Base-by-base conservation (phyloP, 495 filamentous ascomycete species). In the Aspergillus incahuasiensis region DNA sequence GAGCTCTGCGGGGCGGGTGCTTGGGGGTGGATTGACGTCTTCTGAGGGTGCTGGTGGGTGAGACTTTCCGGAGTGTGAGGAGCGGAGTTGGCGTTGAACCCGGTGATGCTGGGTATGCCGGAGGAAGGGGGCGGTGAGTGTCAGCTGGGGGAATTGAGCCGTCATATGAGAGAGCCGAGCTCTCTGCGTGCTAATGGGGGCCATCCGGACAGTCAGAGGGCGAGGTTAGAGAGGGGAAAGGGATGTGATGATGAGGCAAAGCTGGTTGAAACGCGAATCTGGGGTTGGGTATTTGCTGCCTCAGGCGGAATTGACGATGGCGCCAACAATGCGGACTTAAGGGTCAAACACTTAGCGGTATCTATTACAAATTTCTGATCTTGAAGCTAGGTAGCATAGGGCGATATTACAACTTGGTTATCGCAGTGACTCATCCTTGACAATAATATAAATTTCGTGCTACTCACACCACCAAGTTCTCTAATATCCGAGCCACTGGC, bases 21-120 rank as follows among this genome's bases (percentile, higher is more conserved):
- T 74, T 6, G 64, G 28, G 0, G 74, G 74, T 7, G 74, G 67
- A 40, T 78, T 76, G 40, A 76, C 59, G 54, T 72, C 61, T 30
- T 58, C 40, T 35, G 58, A 21, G 15, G 60, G 42, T 25, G 65
- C 48, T 22, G 66, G 54, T 22, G 64, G 60, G 46, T 63, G 63
- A 2, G 63, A 58, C 60, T 65, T 65, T n/a, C 39, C 21, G n/a
- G 41, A 16, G 18, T 34, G 22, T n/a, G 46, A 49, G 45, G 16
- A 5, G 56, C 42, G 22, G n/a, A 48, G 42, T n/a, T 40, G 48
- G n/a, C 22, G 57, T 42, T 12, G 57, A 52, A 21, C 38, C 32
- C 28, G 58, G 40, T 28, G 46, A 22, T 48, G 52, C 18, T 20
- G 42, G 13, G 43, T 24, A 22, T 19, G 51, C 15, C 28, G 8